These are phyloP conservation scores for Aureobasidium subglaciale DNA, from an alignment of 2,329 filamentous ascomycete species.

Conservation along the genomic window DNA sequence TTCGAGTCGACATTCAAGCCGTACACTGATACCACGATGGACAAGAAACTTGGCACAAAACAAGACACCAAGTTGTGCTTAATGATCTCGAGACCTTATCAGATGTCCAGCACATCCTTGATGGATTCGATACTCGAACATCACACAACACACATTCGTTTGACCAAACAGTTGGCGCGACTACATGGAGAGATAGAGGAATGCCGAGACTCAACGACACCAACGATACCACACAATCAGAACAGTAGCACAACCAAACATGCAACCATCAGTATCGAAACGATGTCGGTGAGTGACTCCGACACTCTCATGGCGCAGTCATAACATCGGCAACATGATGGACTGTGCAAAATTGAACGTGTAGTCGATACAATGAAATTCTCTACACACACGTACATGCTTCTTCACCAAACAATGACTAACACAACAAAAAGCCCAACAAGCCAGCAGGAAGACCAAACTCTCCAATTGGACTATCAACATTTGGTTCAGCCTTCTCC, in stretches of 20 bases:
- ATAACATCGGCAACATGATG: too few species aligned
- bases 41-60: background rate
- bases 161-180: background rate
- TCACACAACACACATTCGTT: background rate
- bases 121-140: constrained; percentile 10
- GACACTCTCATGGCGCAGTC: too few species aligned
- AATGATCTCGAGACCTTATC: constrained; percentile 5
- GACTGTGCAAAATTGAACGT: too few species aligned
- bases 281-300: background rate
- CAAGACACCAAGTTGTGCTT: background rate
- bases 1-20: constrained; percentile 9
- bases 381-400: too few species aligned
- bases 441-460: too few species aligned
- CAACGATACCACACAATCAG: background rate
- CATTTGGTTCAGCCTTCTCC: background rate
- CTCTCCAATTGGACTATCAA: too few species aligned
- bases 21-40: background rate
- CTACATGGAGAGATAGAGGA: background rate
- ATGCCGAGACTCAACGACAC: background rate
- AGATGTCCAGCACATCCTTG: background rate
- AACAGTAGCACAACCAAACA: background rate
- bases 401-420: too few species aligned
- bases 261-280: background rate
- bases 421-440: background rate
- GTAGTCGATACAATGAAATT: too few species aligned